phyloP scores from a whole-genome alignment of 345 rosid genomes.

The Sonneratia caseolaris region DNA sequence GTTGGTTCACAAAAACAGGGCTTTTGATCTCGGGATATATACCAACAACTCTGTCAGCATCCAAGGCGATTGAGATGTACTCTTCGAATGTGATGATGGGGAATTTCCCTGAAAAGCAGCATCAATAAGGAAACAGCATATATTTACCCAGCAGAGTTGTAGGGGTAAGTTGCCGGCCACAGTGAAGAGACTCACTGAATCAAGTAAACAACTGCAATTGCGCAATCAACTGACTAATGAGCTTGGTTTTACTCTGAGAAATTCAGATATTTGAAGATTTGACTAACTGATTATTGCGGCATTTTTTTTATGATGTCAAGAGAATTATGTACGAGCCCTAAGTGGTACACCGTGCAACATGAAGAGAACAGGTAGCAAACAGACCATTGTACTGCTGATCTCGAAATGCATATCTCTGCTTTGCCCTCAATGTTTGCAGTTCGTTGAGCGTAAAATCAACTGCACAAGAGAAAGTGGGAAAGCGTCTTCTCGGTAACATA shows the following conservation, averaged over 20 bases:
- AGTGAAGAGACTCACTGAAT: no score
- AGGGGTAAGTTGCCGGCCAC: not conserved
- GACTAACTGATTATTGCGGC: no score
- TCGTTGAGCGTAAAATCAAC: conserved; percentile 34
- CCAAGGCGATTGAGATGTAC: conserved; percentile 33
- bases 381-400: conserved; percentile 35
- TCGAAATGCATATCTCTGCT: conserved; percentile 28
- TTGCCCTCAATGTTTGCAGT: conserved; percentile 23
- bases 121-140: not conserved
- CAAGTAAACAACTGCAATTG: not conserved
- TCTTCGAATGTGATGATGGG: conserved; percentile 32
- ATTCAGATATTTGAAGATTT: no score
- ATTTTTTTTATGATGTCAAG: no score
- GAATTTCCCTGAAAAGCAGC: conserved; percentile 21
- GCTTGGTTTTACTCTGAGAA: no score
- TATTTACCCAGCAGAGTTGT: not conserved
- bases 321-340: no score
- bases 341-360: no score
- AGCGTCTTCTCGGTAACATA: not conserved
- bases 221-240: not conserved
- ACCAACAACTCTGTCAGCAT: conserved; percentile 31
- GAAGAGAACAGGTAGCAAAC: not conserved
- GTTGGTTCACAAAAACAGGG: conserved; percentile 30
- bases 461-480: conserved; percentile 6
- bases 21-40: conserved; percentile 43